Base-by-base conservation (phyloP, 768 basidiomycete species). In the Psilocybe cyanescens region DNA sequence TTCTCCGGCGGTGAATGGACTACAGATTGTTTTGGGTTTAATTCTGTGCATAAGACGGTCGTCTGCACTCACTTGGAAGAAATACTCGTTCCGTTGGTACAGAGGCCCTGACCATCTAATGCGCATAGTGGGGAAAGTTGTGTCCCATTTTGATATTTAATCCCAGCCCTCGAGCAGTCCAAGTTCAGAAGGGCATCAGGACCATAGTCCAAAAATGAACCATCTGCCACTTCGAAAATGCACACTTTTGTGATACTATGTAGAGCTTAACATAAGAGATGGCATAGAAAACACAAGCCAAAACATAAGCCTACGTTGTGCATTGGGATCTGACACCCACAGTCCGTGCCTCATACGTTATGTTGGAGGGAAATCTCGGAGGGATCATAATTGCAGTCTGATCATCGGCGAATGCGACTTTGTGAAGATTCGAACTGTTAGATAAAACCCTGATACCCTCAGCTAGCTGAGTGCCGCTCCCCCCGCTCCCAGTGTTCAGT, bases 351-450 rank as follows among this genome's bases (percentile, higher is more conserved):
- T 17, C 16, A 30, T 60, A 60, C 0, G 52, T 55, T 17, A 55
- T 48, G 30, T 60, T 55, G 8, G 9, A 16, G 11, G 59, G 59
- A 3, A 60, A 2, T 17, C 31, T 60, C n/a, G 28, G 31, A 6
- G 59, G 59, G n/a, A 60, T 46, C 46, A 60, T 16, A 33, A 60
- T 33, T 3, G 53, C 59, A 24, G 59, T 60, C 45, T 60, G 52
- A 33, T 60, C 59, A 16, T 60, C 59, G 3, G 59, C 8, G n/a
- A 55, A 12, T 2, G 37, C 59, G 17, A 60, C 33, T 31, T 33
- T 11, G 33, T 60, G 59, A 1, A 60, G 16, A 2, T n/a, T 60
- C 2, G 59, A 60, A 8, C 45, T 33, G 30, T 60, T 60, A 8
- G 30, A 37, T n/a, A 55, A 30, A 6, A 55, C 53, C 17, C 59